Evolutionary conservation across 1,284 basidiomycete species (phyloP).

Genomic region (Macrocystidia cucumis): DNA sequence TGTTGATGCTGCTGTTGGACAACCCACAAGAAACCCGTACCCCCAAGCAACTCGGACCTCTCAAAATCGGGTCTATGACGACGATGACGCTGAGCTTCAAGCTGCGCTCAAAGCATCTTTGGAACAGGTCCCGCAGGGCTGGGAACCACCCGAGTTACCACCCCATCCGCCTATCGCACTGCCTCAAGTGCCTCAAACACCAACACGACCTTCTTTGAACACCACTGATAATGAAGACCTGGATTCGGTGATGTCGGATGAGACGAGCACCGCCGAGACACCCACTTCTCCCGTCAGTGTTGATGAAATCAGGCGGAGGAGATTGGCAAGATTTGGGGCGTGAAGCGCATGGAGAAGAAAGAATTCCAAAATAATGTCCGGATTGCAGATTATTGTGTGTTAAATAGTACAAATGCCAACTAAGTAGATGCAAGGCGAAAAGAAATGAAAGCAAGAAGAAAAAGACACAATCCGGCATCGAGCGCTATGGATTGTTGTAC

Average conservation of each 20-base stretch:
- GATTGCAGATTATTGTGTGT: not conserved
- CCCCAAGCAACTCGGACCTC: not conserved
- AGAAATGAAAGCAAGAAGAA: constrained; percentile 1
- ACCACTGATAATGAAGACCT: constrained; percentile 17
- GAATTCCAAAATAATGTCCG: constrained; percentile 1
- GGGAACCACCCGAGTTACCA: constrained; percentile 18
- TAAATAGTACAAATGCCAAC: constrained; percentile 5
- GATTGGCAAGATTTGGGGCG: constrained; percentile 71
- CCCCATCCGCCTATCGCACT: constrained; percentile 3
- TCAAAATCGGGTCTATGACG: constrained; percentile 56
- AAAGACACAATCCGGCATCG: constrained; percentile 1
- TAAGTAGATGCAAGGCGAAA: not conserved
- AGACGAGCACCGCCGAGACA: constrained; percentile 12
- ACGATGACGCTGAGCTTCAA: constrained; percentile 82
- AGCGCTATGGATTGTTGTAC: no score
- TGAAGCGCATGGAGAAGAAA: constrained; percentile 13
- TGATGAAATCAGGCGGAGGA: constrained; percentile 72
- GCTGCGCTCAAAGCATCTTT: constrained; percentile 81
- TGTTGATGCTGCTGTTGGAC: constrained; percentile 3
- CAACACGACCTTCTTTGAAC: no score
- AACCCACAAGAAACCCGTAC: constrained; percentile 1
- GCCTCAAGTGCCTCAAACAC: not conserved
- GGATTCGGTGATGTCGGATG: constrained; percentile 20
- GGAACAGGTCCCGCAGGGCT: constrained; percentile 55
- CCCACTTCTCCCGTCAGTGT: constrained; percentile 32